phyloP scores from a whole-genome alignment of 768 basidiomycete species.

The Tricholoma flavovirens region DNA sequence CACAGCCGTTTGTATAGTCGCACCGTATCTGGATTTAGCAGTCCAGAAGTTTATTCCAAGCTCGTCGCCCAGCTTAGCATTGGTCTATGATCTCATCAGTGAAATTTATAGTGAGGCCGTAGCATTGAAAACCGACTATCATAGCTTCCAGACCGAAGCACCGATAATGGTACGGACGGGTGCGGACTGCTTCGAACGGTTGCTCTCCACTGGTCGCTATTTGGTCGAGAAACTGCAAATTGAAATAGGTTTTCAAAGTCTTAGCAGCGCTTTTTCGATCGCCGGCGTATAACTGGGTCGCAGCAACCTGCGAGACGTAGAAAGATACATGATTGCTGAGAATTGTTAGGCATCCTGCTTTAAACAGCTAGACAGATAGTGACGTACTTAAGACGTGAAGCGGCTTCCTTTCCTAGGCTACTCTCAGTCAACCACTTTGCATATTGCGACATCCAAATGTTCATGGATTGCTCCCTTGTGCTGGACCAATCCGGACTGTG shows the following conservation, averaged over 20 bases:
- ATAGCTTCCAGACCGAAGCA: constrained; percentile 55
- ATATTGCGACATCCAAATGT: constrained; percentile 38
- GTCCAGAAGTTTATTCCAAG: constrained; percentile 46
- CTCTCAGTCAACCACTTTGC: constrained; percentile 38
- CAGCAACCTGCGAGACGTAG: constrained; percentile 39
- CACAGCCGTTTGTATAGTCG: constrained; percentile 48
- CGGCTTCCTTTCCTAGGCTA: constrained; percentile 34
- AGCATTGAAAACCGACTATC: constrained; percentile 33
- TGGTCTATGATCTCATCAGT: constrained; percentile 29
- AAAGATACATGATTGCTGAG: constrained; percentile 51
- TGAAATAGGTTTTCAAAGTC: constrained; percentile 37
- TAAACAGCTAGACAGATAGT: neutral
- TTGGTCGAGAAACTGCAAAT: constrained; percentile 37
- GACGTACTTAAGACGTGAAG: constrained; percentile 3
- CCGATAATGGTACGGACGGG: constrained; percentile 52
- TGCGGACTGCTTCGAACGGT: constrained; percentile 51
- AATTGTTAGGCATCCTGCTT: neutral
- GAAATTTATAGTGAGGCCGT: neutral
- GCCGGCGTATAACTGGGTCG: constrained; percentile 34
- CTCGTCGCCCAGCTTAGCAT: constrained; percentile 49
- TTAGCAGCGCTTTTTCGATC: constrained; percentile 35
- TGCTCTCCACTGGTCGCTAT: constrained; percentile 49
- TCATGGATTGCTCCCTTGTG: constrained; percentile 33
- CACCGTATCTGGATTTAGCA: constrained; percentile 24
- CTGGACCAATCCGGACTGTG: constrained; percentile 39